Percentiles rank a stretch among this genome's conserved stretches.
phyloP scores from a whole-genome alignment of 805 yeast genomes.

The Cyberlindnera japonica region DNA sequence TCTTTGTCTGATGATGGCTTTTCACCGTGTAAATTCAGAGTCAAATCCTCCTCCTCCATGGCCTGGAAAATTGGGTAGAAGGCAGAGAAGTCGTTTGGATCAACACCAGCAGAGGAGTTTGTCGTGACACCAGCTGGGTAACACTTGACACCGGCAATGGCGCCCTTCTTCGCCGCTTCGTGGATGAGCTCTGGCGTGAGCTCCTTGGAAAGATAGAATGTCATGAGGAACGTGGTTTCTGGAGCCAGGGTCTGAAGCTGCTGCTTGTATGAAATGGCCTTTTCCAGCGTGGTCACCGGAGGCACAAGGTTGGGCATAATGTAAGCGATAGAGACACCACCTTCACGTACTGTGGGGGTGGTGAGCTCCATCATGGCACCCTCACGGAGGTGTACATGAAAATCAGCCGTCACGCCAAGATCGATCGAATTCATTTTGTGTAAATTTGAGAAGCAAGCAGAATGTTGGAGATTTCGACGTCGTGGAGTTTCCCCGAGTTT shows the following conservation, averaged over 20 bases:
- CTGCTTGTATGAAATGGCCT: constrained; percentile 66
- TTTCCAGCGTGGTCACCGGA: constrained; percentile 75
- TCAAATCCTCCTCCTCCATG: constrained; percentile 73
- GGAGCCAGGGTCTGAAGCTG: constrained; percentile 66
- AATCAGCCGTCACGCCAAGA: constrained; percentile 77
- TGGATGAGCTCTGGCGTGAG: constrained; percentile 83
- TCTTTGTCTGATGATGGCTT: constrained; percentile 63
- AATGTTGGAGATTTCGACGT: background rate
- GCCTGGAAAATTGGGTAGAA: constrained; percentile 90
- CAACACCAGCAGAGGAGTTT: constrained; percentile 87
- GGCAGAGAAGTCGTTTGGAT: constrained; percentile 82
- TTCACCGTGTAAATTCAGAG: constrained; percentile 93
- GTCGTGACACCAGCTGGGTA: constrained; percentile 99
- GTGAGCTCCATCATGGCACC: constrained; percentile 90
- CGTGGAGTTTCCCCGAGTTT: background rate
- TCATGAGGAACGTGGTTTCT: constrained; percentile 84
- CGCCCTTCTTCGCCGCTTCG: constrained; percentile 66
- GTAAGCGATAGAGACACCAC: constrained; percentile 89
- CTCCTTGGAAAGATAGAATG: constrained; percentile 73
- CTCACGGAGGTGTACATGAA: constrained; percentile 95
- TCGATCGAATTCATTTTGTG: constrained; percentile 24
- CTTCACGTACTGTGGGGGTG: constrained; percentile 84
- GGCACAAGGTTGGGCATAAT: constrained; percentile 97
- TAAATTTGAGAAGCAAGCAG: background rate
- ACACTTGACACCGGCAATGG: constrained; percentile 86